Conservation (phyloP, 371 early-diverging fungal genomes). For the Apophysomyces ossiformis region DNA sequence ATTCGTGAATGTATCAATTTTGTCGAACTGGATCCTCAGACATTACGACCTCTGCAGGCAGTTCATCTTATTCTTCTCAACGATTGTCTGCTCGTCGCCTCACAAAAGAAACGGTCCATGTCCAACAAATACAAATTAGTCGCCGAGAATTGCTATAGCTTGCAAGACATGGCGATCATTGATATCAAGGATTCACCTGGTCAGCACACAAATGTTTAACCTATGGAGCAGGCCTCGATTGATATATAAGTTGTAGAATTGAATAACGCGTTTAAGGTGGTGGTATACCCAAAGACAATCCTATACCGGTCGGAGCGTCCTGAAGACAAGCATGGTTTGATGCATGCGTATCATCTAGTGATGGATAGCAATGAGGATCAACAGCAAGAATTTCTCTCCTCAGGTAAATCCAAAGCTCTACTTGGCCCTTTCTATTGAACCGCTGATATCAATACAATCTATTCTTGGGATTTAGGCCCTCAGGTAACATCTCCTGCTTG, state of each 20-base stretch:
- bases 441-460: background rate
- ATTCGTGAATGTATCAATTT: constrained; percentile 80
- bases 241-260: constrained; percentile 28
- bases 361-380: constrained; percentile 66
- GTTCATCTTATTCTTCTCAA: constrained; percentile 82
- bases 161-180: constrained; percentile 76
- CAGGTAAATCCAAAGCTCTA: constrained; percentile 10
- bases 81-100: constrained; percentile 81
- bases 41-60: constrained; percentile 72
- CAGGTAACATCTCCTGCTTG: background rate
- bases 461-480: background rate
- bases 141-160: constrained; percentile 78
- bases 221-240: background rate
- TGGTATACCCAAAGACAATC: constrained; percentile 75
- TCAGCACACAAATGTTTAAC: constrained; percentile 21
- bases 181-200: constrained; percentile 84
- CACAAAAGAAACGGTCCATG: constrained; percentile 75
- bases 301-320: constrained; percentile 73
- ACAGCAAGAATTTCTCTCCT: constrained; percentile 40
- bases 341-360: constrained; percentile 69
- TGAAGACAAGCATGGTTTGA: constrained; percentile 75
- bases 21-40: constrained; percentile 78
- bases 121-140: constrained; percentile 72
- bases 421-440: constrained; percentile 3
- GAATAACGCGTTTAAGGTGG: constrained; percentile 68